Conservation (phyloP, 352 stramenopile genomes). For the Globisporangium cylindrosporum region DNA sequence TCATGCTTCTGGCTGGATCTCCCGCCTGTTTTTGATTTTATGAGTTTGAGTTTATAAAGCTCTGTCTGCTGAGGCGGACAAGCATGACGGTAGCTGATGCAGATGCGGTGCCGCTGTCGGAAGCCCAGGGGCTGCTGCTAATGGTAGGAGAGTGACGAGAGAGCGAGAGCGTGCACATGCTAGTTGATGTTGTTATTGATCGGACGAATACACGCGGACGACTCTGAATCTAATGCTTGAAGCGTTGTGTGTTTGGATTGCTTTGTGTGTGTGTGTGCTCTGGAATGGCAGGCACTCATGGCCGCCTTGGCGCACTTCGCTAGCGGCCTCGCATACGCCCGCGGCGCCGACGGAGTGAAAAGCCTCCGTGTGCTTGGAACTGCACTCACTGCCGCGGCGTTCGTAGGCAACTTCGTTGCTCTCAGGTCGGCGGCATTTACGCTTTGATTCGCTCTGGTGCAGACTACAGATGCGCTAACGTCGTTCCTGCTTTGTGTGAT, state of each 20-base stretch:
- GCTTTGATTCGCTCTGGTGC: too few relatives aligned
- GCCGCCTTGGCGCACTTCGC: background rate
- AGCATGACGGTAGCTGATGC: background rate
- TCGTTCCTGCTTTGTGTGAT: background rate
- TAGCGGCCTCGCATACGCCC: background rate
- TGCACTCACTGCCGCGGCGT: background rate
- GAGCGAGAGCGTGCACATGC: background rate
- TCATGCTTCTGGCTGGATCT: background rate
- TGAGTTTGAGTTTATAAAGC: conserved; percentile 12
- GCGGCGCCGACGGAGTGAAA: background rate
- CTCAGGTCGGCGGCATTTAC: conserved; percentile 12
- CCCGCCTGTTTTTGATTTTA: conserved; percentile 3
- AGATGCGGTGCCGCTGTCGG: conserved; percentile 5
- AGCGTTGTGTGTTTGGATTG: background rate
- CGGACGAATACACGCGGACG: conserved; percentile 3
- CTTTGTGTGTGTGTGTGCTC: background rate
- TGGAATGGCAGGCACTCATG: background rate
- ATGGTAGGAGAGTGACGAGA: conserved; percentile 9
- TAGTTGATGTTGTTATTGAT: background rate
- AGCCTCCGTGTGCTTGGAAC: background rate
- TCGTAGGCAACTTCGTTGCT: conserved; percentile 17
- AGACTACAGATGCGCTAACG: background rate
- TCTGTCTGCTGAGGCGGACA: background rate
- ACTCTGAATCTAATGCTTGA: background rate
- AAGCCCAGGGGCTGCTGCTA: conserved; percentile 16